phyloP scores from a whole-genome alignment of 768 basidiomycete species.

The Trametes punicea region DNA sequence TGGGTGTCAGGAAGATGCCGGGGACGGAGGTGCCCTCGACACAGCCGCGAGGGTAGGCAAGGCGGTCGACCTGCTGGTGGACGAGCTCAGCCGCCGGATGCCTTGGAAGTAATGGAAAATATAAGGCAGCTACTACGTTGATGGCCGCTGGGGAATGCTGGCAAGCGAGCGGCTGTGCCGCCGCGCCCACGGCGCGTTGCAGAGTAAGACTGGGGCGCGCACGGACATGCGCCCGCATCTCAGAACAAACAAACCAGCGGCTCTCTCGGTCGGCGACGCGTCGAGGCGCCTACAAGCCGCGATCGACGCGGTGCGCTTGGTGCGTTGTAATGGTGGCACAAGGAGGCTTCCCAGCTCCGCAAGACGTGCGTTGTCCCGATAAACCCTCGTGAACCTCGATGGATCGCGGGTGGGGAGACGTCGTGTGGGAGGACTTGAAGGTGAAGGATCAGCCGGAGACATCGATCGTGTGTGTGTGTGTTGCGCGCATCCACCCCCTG shows the following conservation, averaged over 20 bases:
- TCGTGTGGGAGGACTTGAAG: not conserved
- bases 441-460: not conserved
- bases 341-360: not conserved
- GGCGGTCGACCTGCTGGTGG: not conserved
- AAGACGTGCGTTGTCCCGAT: not conserved
- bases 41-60: not conserved
- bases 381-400: not conserved
- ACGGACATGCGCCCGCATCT: not conserved
- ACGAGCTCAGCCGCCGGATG: conserved; percentile 2
- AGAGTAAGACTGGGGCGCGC: not conserved
- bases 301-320: conserved; percentile 1
- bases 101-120: not conserved
- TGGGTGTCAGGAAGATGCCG: not conserved
- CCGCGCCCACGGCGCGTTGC: not conserved
- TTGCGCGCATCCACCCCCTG: not conserved
- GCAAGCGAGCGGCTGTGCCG: not conserved
- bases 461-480: not conserved
- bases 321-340: not conserved
- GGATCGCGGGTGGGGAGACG: not conserved
- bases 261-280: not conserved
- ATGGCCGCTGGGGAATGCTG: conserved; percentile 3
- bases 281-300: not conserved
- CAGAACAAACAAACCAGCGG: too few relatives aligned
- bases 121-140: not conserved
- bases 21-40: not conserved